phyloP scores from a whole-genome alignment of 2,329 filamentous ascomycete species.

The Coniochaeta prunicola region DNA sequence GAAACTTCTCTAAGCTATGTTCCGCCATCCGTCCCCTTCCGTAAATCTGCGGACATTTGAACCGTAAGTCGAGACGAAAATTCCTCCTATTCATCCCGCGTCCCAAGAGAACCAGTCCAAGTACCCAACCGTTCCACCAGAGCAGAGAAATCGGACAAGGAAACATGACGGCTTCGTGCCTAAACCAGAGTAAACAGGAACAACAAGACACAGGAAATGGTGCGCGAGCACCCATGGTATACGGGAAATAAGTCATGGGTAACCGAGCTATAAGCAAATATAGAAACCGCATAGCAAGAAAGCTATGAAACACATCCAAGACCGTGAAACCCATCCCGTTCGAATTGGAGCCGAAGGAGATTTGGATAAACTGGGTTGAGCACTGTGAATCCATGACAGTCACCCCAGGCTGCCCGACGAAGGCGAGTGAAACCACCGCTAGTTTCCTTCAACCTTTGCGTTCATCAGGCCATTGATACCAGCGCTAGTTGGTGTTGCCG shows the following conservation, averaged over 20 bases:
- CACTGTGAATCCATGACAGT: background rate
- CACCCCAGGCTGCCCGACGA: background rate
- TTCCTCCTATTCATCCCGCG: background rate
- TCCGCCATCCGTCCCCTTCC: background rate
- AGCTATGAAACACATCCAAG: background rate
- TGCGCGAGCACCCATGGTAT: background rate
- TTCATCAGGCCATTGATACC: constrained; percentile 41
- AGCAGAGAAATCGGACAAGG: background rate
- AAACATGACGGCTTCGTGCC: background rate
- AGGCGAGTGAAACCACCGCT: background rate
- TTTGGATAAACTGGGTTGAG: background rate
- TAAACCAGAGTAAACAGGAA: background rate
- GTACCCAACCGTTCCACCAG: background rate
- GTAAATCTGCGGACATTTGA: background rate
- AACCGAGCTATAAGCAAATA: background rate
- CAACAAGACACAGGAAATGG: background rate
- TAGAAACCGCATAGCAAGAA: background rate
- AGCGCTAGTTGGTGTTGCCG: constrained; percentile 38
- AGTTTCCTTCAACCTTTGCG: constrained; percentile 38
- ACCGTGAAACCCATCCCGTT: background rate
- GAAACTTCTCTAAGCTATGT: too few species aligned
- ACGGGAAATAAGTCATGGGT: background rate
- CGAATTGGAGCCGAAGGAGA: too few species aligned
- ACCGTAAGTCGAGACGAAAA: background rate
- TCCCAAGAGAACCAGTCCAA: background rate